Conservation (phyloP, 345 rosid genomes). For the Linum lewisii region DNA sequence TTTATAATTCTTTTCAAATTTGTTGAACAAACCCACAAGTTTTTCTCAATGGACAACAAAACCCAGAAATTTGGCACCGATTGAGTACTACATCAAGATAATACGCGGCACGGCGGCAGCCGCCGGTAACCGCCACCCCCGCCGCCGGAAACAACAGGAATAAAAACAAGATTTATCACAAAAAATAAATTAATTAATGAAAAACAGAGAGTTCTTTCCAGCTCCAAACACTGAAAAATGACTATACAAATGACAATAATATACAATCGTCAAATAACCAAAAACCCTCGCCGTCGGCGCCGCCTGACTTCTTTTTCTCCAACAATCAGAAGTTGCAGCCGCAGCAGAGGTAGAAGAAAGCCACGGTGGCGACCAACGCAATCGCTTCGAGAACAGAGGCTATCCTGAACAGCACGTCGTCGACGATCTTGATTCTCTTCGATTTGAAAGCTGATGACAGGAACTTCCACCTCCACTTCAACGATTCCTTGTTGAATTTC, state of each 20-base stretch:
- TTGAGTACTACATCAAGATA: too few species aligned
- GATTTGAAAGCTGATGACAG: constrained; percentile 32
- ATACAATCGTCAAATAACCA: not conserved
- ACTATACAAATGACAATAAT: not conserved
- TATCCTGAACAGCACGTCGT: constrained; percentile 5
- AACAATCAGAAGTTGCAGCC: constrained; percentile 12
- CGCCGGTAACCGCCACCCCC: too few species aligned
- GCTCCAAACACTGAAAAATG: not conserved
- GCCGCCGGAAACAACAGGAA: too few species aligned
- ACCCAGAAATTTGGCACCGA: too few species aligned
- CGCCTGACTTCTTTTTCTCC: too few species aligned
- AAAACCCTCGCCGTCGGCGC: not conserved
- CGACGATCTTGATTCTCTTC: constrained; percentile 18
- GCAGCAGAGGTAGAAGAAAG: constrained; percentile 13
- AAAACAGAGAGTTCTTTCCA: too few species aligned
- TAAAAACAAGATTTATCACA: too few species aligned
- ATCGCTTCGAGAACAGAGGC: constrained; percentile 7
- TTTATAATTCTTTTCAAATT: too few species aligned
- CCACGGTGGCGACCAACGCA: constrained; percentile 5
- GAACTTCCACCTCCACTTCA: constrained; percentile 24
- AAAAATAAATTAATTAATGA: too few species aligned
- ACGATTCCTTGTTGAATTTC: constrained; percentile 18
- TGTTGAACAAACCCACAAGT: too few species aligned
- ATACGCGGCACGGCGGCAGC: too few species aligned
- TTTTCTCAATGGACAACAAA: too few species aligned